Evolutionary conservation across 2,329 filamentous ascomycete genomes (phyloP), one percentile per base, ranked within the genome.

Genomic region (Huntiella savannae): DNA sequence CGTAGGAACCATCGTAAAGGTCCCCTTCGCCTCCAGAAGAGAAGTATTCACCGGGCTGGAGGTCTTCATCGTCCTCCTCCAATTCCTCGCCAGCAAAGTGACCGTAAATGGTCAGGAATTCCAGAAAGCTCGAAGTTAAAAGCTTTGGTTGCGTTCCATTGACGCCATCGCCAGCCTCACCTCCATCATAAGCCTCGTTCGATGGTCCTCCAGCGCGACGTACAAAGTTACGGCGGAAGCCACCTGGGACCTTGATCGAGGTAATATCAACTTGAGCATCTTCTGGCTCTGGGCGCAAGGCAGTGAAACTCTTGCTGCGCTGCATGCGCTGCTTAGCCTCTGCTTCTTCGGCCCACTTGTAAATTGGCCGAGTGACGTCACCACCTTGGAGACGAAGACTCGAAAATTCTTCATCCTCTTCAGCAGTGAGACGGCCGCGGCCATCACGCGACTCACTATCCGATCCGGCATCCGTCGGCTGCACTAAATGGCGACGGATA

Each of bases 11-110:
- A 19, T 62, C 63, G 37, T 69, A 71, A 34, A 77, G 74, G 50
- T 78, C 70, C 44, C 77, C 75, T 49, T 78, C 77, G 16, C 76
- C 69, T 54, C 82, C 82, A 0, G 84, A 87, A 5, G 79, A 80
- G 59, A 95, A 95, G 61, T 94, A 95, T 58, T 95, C 88, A 59
- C 92, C 82, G 1, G 85, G 84, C 4, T 72, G 76, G 11, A 94
- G 67, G 1, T 78, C 83, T 60, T 96, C 88, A 55, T 96, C 91
- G 55, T 96, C 91, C 61, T 98, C 91, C 59, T 95, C 87, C 10
- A 98, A 71, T 58, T 94, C 82, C 62, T 98, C 91, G 62, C 91
- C 91, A 2, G 91, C 91, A 59, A 98, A 98, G 63, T 98, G 91
- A 3, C 91, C 91, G 55, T 95, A 98, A 28, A 98, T 72, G 5